Evolutionary conservation across 345 rosid genomes (phyloP), one percentile per base, ranked within the genome.

Genomic region (Crucihimalaya himalaica): DNA sequence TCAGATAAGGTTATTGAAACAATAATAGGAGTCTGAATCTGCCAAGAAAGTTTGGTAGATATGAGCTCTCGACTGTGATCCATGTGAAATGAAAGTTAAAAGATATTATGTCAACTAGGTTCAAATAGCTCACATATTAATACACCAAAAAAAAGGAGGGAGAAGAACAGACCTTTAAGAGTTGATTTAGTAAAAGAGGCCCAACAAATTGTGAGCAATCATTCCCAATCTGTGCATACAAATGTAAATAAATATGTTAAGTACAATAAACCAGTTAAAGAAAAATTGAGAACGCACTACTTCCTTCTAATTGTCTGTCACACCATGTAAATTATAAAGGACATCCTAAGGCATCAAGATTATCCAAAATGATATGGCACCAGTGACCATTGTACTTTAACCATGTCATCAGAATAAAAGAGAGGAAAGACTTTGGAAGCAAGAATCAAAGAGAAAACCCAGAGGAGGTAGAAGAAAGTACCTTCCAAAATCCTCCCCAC

Each of bases 401-500:
- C 28, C 19, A 67, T 28, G 28, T 54, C 57, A 68, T 52, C 6
- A 3, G 40, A 51, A 40, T 6, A 32, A 18, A 57, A 58, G 48
- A 68, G 48, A 50, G 48, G 35, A 42, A 60, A 40, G 73, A 45
- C 70, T 54, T 15, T 50, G 32, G 47, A 63, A 63, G 20, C 28
- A 23, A 3, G 29, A 55, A 27, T 57, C 48, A 37, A 37, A 45
- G 73, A 60, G 65, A 46, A 43, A 12, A n/a, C 18, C 31, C 27
- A 8, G 12, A 77, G 14, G 35, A 65, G 23, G 40, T 27, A n/a
- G 63, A 46, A 15, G 46, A 72, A 43, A 64, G 60, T 89, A 92
- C 99, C 99, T 95, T 95, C 98, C 98, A 95, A 58, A 90, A 87
- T 80, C 99, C 99, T 81, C 97, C 99, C 87, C 85, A 88, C 98